These are phyloP conservation scores for Nakazawaea anatomiae DNA, from an alignment of 805 yeast species.

Conservation along the genomic window DNA sequence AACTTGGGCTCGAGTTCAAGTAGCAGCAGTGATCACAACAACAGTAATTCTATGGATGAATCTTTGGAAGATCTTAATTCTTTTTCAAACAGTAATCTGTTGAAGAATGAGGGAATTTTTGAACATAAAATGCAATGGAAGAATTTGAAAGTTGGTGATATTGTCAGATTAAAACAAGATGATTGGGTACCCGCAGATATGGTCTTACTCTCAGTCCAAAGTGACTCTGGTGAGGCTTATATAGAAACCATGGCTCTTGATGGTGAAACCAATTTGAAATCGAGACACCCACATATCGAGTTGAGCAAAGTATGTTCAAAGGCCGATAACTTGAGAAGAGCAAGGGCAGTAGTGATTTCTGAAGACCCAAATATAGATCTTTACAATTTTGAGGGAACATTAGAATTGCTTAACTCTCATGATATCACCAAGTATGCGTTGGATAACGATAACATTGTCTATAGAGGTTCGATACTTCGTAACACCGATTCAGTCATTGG, in stretches of 20 bases:
- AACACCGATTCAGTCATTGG: slow-evolving; percentile 77
- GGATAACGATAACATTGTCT: slow-evolving; percentile 76
- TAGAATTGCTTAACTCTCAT: slow-evolving; percentile 30
- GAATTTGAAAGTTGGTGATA: slow-evolving; percentile 80
- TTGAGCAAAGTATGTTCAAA: slow-evolving; percentile 45
- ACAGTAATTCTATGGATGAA: background rate
- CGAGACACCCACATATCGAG: slow-evolving; percentile 61
- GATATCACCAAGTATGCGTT: slow-evolving; percentile 42
- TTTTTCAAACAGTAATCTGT: slow-evolving; percentile 9
- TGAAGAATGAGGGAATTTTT: slow-evolving; percentile 28
- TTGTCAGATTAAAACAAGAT: slow-evolving; percentile 64
- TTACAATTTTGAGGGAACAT: slow-evolving; percentile 84
- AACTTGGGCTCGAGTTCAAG: slow-evolving; percentile 18
- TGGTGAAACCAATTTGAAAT: slow-evolving; percentile 92
- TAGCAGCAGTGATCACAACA: slow-evolving; percentile 16
- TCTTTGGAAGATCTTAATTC: slow-evolving; percentile 14
- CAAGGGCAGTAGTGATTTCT: slow-evolving; percentile 51
- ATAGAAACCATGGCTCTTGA: slow-evolving; percentile 97
- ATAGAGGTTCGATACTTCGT: slow-evolving; percentile 85
- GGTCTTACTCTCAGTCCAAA: slow-evolving; percentile 60
- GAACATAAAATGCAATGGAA: slow-evolving; percentile 55
- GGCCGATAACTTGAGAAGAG: slow-evolving; percentile 42
- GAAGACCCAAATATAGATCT: slow-evolving; percentile 93
- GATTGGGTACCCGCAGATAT: slow-evolving; percentile 96
- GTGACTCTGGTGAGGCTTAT: slow-evolving; percentile 59